Base-by-base conservation (phyloP, 1,284 basidiomycete species). In the Papiliotrema terrestris region DNA sequence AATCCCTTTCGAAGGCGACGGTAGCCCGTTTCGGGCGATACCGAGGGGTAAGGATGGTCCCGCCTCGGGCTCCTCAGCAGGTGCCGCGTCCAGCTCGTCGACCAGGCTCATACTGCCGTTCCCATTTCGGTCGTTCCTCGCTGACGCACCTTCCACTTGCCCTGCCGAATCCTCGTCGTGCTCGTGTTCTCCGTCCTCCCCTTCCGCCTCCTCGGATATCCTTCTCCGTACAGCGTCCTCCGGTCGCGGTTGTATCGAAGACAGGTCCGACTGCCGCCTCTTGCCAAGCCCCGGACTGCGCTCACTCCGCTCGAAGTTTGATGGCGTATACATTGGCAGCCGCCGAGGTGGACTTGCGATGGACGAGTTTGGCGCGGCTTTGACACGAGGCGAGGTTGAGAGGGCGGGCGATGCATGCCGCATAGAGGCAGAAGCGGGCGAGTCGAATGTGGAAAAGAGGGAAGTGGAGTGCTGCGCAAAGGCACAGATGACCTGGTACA, bases 401-500 rank as follows among this genome's bases (percentile, higher is more conserved):
- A 55, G 53, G 3, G 62, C 56, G 26, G 52, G 14, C 17, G 54
- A 58, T 19, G 20, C 42, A 56, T 45, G 44, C 15, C 45, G 32
- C 44, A 52, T 57, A n/a, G 62, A 63, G 1, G 51, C 29, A 3
- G 65, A 56, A 13, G 58, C 62, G 5, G 77, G 76, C n/a, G 68
- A 81, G 66, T 92, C 90, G 53, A 80, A 80, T 9, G 87, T 87
- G 1, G 88, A 91, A 69, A 86, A 94, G n/a, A 90, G 71, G 59
- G 89, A 87, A 9, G 89, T 84, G 1, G 82, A 87, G 74, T 92
- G 89, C 11, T 81, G 81, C 58, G 85, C 87, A 64, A 88, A 92
- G 20, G 89, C 87, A 20, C 71, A 70, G 8, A 72, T 65, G 8
- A 74, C 67, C 70, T 69, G 45, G 13, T n/a, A 14, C 2, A 20